A percentile compares a stretch with the other conserved stretches of the same genome.
Evolutionary conservation across 257 asterid genomes (phyloP).

Genomic region (Echium plantagineum): DNA sequence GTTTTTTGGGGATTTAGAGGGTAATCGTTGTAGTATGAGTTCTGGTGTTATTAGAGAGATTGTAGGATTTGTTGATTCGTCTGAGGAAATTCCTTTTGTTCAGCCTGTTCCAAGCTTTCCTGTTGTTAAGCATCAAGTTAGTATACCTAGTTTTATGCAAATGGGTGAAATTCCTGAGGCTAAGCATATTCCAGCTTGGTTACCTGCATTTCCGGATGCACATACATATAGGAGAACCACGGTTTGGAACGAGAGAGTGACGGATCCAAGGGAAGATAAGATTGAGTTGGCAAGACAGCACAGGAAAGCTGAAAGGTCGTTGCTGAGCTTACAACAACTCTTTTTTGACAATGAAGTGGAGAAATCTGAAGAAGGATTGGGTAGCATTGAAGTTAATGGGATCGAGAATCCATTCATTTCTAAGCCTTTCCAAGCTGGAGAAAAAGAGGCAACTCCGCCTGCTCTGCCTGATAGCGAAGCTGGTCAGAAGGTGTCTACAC

Average conservation of each 20-base stretch:
- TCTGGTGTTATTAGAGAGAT: slow-evolving; percentile 54
- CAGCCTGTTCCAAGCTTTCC: slow-evolving; percentile 72
- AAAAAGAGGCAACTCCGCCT: slow-evolving; percentile 31
- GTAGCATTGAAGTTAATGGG: slow-evolving; percentile 19
- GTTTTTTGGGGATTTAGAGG: slow-evolving; percentile 45
- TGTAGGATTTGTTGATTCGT: slow-evolving; percentile 40
- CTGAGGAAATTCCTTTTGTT: slow-evolving; percentile 79
- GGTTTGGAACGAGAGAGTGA: slow-evolving; percentile 85
- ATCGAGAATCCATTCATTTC: slow-evolving; percentile 34
- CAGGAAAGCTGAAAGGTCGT: slow-evolving; percentile 88
- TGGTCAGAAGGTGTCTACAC: slow-evolving; percentile 34
- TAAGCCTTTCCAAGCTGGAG: slow-evolving; percentile 42
- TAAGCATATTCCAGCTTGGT: slow-evolving; percentile 78
- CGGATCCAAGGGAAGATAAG: slow-evolving; percentile 81
- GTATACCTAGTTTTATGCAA: slow-evolving; percentile 71
- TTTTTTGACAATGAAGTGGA: slow-evolving; percentile 46
- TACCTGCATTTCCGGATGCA: slow-evolving; percentile 96
- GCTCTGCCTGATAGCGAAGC: slow-evolving; percentile 35
- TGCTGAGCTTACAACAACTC: slow-evolving; percentile 79
- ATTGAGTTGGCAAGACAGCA: slow-evolving; percentile 88
- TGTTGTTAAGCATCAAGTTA: slow-evolving; percentile 31
- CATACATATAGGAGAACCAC: slow-evolving; percentile 74
- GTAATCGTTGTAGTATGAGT: slow-evolving; percentile 29
- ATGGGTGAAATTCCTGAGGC: slow-evolving; percentile 65
- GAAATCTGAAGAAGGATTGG: slow-evolving; percentile 20